phyloP scores from a whole-genome alignment of 1,284 basidiomycete genomes.

The Cutaneotrichosporon sp. region DNA sequence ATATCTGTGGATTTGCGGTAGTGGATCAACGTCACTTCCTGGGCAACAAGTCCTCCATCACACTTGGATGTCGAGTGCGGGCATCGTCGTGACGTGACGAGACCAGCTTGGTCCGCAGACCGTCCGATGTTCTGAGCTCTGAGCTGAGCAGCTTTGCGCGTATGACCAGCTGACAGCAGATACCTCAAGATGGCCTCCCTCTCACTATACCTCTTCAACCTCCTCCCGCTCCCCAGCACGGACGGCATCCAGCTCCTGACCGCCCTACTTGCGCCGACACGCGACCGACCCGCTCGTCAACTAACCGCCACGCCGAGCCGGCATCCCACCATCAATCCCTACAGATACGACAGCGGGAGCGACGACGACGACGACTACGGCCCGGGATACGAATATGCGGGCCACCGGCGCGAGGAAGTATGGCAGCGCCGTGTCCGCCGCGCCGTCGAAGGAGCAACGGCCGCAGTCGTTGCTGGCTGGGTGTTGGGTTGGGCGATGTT shows the following conservation, averaged over 20 bases:
- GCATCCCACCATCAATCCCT: constrained; percentile 24
- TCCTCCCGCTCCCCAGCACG: constrained; percentile 46
- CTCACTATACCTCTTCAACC: constrained; percentile 50
- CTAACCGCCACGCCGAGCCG: constrained; percentile 18
- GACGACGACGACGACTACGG: constrained; percentile 39
- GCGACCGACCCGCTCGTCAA: constrained; percentile 5
- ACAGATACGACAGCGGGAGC: constrained; percentile 22
- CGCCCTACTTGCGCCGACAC: constrained; percentile 22
- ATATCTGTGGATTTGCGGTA: no score
- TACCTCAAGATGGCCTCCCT: constrained; percentile 43
- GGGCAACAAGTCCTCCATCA: no score
- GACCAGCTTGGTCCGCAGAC: no score
- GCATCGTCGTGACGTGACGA: no score
- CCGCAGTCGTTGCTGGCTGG: constrained; percentile 30
- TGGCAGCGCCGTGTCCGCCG: constrained; percentile 36
- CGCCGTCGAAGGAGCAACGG: constrained; percentile 28
- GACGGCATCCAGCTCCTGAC: constrained; percentile 46
- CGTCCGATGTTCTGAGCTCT: no score
- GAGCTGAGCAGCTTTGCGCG: no score
- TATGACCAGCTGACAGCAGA: constrained; percentile 22
- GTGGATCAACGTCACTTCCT: no score
- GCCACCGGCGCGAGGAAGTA: constrained; percentile 27
- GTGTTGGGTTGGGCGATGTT: constrained; percentile 37
- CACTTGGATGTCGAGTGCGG: no score
- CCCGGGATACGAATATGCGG: constrained; percentile 23